These are phyloP conservation scores for Aspergillus chevalieri DNA, from an alignment of 2,329 filamentous ascomycete species.

Conservation along the genomic window DNA sequence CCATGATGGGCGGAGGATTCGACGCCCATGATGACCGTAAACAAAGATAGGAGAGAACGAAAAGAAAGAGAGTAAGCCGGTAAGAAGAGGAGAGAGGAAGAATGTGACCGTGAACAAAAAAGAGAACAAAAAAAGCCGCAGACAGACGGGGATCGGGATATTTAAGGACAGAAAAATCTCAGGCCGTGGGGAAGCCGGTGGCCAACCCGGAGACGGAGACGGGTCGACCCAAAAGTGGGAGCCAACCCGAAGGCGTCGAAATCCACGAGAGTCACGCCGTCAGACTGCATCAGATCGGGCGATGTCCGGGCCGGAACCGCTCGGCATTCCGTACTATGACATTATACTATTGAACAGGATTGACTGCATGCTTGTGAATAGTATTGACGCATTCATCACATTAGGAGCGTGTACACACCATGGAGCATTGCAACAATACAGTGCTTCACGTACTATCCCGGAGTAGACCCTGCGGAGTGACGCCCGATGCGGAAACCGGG, in stretches of 20 bases:
- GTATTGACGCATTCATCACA: no score
- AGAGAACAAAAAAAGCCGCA: no score
- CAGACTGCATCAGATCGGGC: not conserved
- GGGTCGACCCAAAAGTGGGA: not conserved
- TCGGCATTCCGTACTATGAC: not conserved
- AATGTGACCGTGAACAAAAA: not conserved
- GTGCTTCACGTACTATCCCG: not conserved
- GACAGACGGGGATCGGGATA: slow-evolving; percentile 1
- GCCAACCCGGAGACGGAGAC: not conserved
- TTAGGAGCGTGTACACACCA: not conserved
- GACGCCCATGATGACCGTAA: slow-evolving; percentile 20
- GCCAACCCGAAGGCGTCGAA: not conserved
- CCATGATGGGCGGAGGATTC: slow-evolving; percentile 25
- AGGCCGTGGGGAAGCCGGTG: slow-evolving; percentile 13
- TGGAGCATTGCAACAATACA: not conserved
- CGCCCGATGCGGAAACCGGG: not conserved
- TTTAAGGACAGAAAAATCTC: not conserved
- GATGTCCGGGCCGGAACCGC: not conserved
- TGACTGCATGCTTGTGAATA: no score
- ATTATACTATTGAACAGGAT: no score
- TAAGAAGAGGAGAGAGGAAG: slow-evolving; percentile 1
- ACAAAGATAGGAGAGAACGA: not conserved
- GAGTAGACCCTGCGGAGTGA: not conserved
- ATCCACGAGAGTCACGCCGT: not conserved
- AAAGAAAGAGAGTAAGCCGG: not conserved